Conservation (phyloP, 2,329 filamentous ascomycete species). For the Chaetoscypha palmicola region DNA sequence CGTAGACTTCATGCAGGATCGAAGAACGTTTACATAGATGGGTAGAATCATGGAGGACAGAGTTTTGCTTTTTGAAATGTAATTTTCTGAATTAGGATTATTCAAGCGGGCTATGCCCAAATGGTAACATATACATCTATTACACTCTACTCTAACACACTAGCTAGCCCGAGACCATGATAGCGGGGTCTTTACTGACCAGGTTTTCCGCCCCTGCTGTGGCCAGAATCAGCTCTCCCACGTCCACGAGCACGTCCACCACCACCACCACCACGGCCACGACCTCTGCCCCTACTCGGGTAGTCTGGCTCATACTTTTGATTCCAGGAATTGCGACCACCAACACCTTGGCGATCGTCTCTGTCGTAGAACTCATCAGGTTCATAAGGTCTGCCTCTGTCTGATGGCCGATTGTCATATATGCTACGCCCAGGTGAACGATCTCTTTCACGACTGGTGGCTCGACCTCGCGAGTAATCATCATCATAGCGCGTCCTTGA, state of each 20-base stretch:
- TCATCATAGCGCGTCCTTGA: slow-evolving; percentile 17
- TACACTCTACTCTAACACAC: too few relatives aligned
- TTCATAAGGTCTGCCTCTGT: slow-evolving; percentile 19
- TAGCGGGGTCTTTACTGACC: slow-evolving; percentile 31
- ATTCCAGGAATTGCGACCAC: slow-evolving; percentile 16
- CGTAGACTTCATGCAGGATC: too few relatives aligned
- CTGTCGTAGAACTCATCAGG: slow-evolving; percentile 14
- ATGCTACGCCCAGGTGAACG: slow-evolving; percentile 20
- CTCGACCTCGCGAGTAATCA: slow-evolving; percentile 15
- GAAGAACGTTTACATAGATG: too few relatives aligned
- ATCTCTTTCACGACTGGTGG: slow-evolving; percentile 23
- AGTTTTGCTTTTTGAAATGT: too few relatives aligned
- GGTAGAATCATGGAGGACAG: too few relatives aligned
- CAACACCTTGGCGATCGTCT: slow-evolving; percentile 10
- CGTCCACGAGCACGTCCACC: slow-evolving; percentile 23
- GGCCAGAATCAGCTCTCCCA: slow-evolving; percentile 12
- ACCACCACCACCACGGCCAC: slow-evolving; percentile 25
- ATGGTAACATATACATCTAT: too few relatives aligned
- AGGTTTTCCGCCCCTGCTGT: slow-evolving; percentile 28
- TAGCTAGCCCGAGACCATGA: too few relatives aligned
- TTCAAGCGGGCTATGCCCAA: too few relatives aligned
- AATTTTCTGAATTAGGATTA: too few relatives aligned
- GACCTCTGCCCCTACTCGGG: slow-evolving; percentile 13
- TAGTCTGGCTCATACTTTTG: slow-evolving; percentile 27
- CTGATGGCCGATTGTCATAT: slow-evolving; percentile 20